Conservation (phyloP, 768 basidiomycete species). For the Lactarius hengduanensis region DNA sequence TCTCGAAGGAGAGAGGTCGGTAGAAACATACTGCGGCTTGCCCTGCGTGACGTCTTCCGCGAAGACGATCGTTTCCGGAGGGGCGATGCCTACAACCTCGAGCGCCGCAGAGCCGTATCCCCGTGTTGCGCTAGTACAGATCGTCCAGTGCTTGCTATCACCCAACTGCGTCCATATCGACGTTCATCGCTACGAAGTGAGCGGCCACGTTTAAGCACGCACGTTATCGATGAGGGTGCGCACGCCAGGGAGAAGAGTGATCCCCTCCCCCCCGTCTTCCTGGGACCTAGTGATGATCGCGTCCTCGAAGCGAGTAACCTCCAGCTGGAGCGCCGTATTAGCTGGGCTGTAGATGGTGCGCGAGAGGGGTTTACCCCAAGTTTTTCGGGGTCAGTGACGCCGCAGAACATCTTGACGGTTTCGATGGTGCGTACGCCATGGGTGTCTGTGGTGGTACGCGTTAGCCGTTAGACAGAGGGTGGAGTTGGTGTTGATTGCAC, state of each 20-base stretch:
- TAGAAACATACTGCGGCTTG: conserved; percentile 62
- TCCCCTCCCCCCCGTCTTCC: conserved; percentile 54
- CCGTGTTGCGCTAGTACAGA: conserved; percentile 84
- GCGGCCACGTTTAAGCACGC: conserved; percentile 16
- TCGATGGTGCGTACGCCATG: conserved; percentile 87
- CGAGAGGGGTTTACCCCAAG: conserved; percentile 53
- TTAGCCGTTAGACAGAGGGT: neutral
- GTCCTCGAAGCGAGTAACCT: conserved; percentile 75
- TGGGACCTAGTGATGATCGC: conserved; percentile 67
- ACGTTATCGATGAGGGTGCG: conserved; percentile 56
- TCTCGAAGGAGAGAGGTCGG: conserved; percentile 3
- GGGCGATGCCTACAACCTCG: conserved; percentile 58
- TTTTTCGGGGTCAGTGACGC: conserved; percentile 61
- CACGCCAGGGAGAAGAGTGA: conserved; percentile 75
- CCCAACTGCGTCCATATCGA: conserved; percentile 31
- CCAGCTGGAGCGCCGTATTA: conserved; percentile 44
- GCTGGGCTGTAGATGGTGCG: conserved; percentile 4
- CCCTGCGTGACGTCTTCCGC: conserved; percentile 83
- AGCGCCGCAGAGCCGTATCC: conserved; percentile 74
- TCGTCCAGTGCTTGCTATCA: conserved; percentile 59
- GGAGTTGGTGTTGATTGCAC: conserved; percentile 29
- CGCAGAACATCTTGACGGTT: conserved; percentile 71
- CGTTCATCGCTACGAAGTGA: neutral
- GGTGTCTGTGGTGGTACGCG: conserved; percentile 45
- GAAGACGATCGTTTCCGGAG: conserved; percentile 71